Conservation (phyloP, 495 filamentous ascomycete species). For the Xylaria intraflava region DNA sequence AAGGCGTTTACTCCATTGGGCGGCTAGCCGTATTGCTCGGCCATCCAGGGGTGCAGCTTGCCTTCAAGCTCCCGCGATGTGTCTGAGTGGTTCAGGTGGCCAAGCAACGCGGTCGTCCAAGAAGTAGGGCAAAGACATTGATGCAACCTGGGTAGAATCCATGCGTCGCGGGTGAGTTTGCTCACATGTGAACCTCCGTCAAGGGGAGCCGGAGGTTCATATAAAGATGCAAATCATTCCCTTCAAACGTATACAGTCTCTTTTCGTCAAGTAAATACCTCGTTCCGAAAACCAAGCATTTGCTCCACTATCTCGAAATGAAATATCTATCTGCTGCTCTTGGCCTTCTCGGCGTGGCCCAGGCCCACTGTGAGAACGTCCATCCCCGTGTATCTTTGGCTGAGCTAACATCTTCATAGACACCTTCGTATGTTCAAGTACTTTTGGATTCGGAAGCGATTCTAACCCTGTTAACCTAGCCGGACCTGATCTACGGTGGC, state of each 20-base stretch:
- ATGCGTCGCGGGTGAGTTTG: neutral
- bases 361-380: constrained; percentile 11
- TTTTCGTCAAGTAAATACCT: neutral
- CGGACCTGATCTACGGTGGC: constrained; percentile 12
- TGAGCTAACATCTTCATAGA: constrained; percentile 4
- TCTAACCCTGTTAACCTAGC: constrained; percentile 1
- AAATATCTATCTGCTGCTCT: constrained; percentile 7
- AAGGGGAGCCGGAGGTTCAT: neutral
- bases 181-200: neutral
- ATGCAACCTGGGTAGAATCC: neutral
- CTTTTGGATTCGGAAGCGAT: too few species aligned
- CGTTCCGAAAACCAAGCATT: neutral
- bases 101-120: too few species aligned
- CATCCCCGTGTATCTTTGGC: neutral
- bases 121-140: too few species aligned
- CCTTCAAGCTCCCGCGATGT: too few species aligned
- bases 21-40: too few species aligned
- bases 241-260: neutral
- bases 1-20: too few species aligned
- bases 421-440: constrained; percentile 7
- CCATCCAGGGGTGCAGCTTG: too few species aligned
- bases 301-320: constrained; percentile 5
- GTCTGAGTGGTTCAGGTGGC: too few species aligned
- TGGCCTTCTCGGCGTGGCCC: constrained; percentile 6
- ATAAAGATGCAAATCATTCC: constrained; percentile 13